A percentile compares a stretch with the other conserved stretches of the same genome.
Conservation (phyloP, 768 basidiomycete species). For the Rhodotorula kratochvilovae region DNA sequence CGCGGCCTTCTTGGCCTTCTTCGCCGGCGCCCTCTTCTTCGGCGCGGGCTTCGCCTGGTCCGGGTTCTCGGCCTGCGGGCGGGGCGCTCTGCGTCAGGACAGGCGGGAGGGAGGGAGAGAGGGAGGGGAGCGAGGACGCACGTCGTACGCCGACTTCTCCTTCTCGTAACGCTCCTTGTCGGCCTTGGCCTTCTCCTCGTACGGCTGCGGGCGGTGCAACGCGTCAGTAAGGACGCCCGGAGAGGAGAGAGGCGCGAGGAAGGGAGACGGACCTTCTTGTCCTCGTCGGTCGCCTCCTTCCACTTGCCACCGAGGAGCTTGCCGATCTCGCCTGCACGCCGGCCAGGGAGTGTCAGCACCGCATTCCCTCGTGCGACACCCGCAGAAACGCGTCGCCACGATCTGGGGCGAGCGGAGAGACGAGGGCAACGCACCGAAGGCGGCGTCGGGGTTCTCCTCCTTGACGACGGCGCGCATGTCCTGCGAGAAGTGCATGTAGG, state of each 20-base stretch:
- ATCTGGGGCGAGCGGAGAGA: background rate
- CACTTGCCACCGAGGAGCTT: conserved; percentile 93
- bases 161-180: conserved; percentile 84
- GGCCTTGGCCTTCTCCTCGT: conserved; percentile 73
- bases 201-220: conserved; percentile 58
- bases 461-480: conserved; percentile 95
- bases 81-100: background rate
- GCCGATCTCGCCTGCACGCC: conserved; percentile 73
- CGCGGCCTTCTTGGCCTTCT: conserved; percentile 10
- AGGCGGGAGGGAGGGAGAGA: background rate
- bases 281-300: conserved; percentile 86
- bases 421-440: conserved; percentile 62
- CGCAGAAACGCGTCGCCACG: too few relatives aligned
- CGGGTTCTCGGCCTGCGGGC: conserved; percentile 3
- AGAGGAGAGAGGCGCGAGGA: background rate
- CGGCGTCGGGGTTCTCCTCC: conserved; percentile 87
- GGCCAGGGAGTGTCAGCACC: background rate
- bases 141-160: conserved; percentile 54
- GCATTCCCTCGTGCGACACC: too few relatives aligned
- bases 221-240: background rate
- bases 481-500: conserved; percentile 98
- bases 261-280: conserved; percentile 70
- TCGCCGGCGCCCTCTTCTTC: conserved; percentile 16
- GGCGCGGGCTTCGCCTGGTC: conserved; percentile 1
- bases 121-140: background rate